Evolutionary conservation across 169 alveolate species (phyloP).

Genomic region (Cryptosporidium ubiquitum): DNA sequence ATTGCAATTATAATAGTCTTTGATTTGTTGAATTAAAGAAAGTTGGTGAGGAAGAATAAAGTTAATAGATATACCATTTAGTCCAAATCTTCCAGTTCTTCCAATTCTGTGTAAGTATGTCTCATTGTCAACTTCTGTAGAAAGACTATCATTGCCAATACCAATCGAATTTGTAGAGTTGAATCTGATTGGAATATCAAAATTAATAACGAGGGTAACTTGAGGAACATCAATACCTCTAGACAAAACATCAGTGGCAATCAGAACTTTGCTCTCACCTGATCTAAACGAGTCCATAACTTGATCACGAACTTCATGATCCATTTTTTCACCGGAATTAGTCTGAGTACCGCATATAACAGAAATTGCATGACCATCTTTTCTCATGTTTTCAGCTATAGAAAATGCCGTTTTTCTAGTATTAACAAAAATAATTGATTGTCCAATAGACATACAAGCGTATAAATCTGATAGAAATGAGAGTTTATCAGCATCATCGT

Average conservation of each 20-base stretch:
- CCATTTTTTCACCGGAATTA: constrained; percentile 89
- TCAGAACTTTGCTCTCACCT: constrained; percentile 92
- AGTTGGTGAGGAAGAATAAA: constrained; percentile 76
- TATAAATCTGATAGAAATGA: constrained; percentile 92
- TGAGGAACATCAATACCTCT: constrained; percentile 99
- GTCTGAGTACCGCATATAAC: constrained; percentile 88
- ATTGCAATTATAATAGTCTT: constrained; percentile 51
- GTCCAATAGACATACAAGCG: constrained; percentile 94
- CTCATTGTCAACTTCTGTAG: constrained; percentile 77
- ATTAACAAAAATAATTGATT: constrained; percentile 97
- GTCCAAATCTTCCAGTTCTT: constrained; percentile 97
- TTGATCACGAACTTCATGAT: constrained; percentile 92
- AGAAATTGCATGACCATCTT: constrained; percentile 86
- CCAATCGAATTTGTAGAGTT: constrained; percentile 77
- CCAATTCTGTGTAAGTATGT: constrained; percentile 97
- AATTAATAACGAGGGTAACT: constrained; percentile 93
- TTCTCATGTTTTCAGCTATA: constrained; percentile 90
- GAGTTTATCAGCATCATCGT: constrained; percentile 93
- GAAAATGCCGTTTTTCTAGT: constrained; percentile 92
- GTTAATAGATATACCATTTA: constrained; percentile 95
- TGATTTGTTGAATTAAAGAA: constrained; percentile 35
- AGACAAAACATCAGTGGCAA: constrained; percentile 96
- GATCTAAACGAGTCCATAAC: constrained; percentile 95
- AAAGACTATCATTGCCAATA: not conserved
- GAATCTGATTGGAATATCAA: constrained; percentile 90